These are phyloP conservation scores for Tulasnella sp. DNA, from an alignment of 768 basidiomycete species.

Conservation along the genomic window DNA sequence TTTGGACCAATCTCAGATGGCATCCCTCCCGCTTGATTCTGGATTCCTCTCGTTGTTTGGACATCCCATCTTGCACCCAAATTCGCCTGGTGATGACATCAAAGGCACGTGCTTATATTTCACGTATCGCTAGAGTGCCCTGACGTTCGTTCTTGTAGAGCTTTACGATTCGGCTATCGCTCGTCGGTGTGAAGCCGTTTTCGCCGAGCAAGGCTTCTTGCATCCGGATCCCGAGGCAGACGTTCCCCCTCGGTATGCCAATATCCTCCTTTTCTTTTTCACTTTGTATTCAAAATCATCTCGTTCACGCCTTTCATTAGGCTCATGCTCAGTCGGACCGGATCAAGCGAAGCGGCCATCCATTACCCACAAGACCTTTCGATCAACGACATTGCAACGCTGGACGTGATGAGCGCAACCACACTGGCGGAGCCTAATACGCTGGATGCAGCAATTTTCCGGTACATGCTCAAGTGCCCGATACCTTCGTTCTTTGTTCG, in stretches of 20 bases:
- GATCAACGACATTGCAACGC: neutral
- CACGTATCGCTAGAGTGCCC: slow-evolving; percentile 30
- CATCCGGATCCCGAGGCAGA: neutral
- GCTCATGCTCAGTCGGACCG: neutral
- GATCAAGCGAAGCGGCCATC: neutral
- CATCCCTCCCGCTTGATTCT: neutral
- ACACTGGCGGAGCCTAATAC: slow-evolving; percentile 23
- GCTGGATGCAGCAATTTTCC: slow-evolving; percentile 37
- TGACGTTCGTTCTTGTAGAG: slow-evolving; percentile 25
- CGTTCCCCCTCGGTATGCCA: neutral
- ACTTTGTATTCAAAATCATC: neutral
- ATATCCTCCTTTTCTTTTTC: too few relatives aligned
- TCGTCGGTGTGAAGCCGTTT: neutral
- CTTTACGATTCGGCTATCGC: slow-evolving; percentile 7
- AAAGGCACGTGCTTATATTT: neutral
- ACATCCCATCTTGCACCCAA: neutral
- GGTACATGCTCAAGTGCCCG: slow-evolving; percentile 50
- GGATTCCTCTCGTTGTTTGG: neutral
- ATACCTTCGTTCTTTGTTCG: slow-evolving; percentile 49
- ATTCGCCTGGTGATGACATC: slow-evolving; percentile 1
- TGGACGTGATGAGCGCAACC: slow-evolving; percentile 2
- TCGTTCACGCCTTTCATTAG: neutral
- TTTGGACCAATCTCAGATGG: neutral
- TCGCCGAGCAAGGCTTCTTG: neutral
- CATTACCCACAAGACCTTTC: neutral